Conservation (phyloP, 2,329 filamentous ascomycete genomes). For the Trichoderma asperellum region DNA sequence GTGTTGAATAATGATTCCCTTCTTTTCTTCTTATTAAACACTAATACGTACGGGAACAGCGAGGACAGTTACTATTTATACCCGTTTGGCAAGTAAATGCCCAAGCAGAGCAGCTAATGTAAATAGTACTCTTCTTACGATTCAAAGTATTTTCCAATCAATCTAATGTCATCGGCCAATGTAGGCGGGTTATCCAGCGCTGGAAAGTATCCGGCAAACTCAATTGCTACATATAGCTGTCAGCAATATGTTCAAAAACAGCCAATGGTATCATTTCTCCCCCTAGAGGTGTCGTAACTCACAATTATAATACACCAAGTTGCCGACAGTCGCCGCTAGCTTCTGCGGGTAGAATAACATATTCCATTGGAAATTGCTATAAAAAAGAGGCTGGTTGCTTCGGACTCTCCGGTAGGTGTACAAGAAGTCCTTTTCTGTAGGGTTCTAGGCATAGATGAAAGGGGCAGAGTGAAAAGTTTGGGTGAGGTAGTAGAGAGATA, state of each 20-base stretch:
- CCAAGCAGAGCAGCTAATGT: background rate
- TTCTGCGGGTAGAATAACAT: slow-evolving; percentile 31
- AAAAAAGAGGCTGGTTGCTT: slow-evolving; percentile 30
- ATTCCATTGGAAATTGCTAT: slow-evolving; percentile 33
- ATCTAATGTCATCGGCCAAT: background rate
- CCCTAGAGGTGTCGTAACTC: background rate
- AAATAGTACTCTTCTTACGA: background rate
- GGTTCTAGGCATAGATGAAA: slow-evolving; percentile 31
- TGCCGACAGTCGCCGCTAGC: slow-evolving; percentile 30
- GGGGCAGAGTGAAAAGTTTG: slow-evolving; percentile 34
- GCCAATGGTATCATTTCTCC: too few species aligned
- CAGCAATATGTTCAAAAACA: background rate
- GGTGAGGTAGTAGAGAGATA: slow-evolving; percentile 36
- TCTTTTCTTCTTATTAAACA: background rate
- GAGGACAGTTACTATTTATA: background rate
- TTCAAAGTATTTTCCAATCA: background rate
- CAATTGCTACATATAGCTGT: background rate
- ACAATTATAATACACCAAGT: slow-evolving; percentile 32
- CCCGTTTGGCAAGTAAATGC: background rate
- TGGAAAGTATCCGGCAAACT: background rate
- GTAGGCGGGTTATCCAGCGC: background rate
- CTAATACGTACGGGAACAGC: background rate
- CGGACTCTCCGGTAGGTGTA: slow-evolving; percentile 26
- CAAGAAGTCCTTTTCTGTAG: slow-evolving; percentile 26
- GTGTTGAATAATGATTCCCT: too few species aligned